These are phyloP conservation scores for Ceratocystis cacaofunesta DNA, from an alignment of 2,329 filamentous ascomycete genomes.

Conservation along the genomic window DNA sequence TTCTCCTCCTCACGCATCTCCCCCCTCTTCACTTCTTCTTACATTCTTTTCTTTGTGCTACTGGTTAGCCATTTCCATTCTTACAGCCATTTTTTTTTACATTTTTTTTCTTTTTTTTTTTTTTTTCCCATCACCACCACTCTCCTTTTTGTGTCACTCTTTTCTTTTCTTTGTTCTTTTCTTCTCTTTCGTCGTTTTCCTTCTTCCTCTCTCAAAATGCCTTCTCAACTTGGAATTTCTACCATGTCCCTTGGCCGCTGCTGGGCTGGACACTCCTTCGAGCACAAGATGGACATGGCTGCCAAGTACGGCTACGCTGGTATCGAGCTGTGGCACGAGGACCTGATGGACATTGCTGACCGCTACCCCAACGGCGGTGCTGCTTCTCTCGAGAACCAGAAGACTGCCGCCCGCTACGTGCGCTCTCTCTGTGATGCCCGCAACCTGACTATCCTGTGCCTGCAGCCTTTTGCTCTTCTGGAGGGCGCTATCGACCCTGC, in stretches of 20 bases:
- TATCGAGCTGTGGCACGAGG: slow-evolving; percentile 67
- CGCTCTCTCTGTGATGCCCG: slow-evolving; percentile 41
- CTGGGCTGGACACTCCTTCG: slow-evolving; percentile 50
- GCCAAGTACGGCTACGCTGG: slow-evolving; percentile 48
- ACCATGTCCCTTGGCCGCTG: slow-evolving; percentile 64
- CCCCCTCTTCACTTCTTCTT: slow-evolving; percentile 4
- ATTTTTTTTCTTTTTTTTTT: background rate
- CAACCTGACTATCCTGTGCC: slow-evolving; percentile 44
- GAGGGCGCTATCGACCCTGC: slow-evolving; percentile 54
- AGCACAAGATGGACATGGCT: slow-evolving; percentile 54
- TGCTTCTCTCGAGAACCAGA: slow-evolving; percentile 28
- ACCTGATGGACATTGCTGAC: slow-evolving; percentile 47
- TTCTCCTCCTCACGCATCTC: slow-evolving; percentile 3
- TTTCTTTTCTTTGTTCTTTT: background rate
- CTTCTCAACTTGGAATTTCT: slow-evolving; percentile 51
- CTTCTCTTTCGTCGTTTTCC: background rate
- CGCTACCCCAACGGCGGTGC: slow-evolving; percentile 27
- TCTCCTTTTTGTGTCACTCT: background rate
- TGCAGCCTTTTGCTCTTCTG: slow-evolving; percentile 67
- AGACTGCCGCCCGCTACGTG: slow-evolving; percentile 44
- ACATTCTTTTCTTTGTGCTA: background rate
- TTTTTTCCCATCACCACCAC: too few species aligned
- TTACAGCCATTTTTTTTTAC: background rate
- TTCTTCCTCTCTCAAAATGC: slow-evolving; percentile 25
- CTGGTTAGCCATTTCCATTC: slow-evolving; percentile 1